phyloP scores from a whole-genome alignment of 345 rosid genomes.

The Lagerstroemia speciosa region DNA sequence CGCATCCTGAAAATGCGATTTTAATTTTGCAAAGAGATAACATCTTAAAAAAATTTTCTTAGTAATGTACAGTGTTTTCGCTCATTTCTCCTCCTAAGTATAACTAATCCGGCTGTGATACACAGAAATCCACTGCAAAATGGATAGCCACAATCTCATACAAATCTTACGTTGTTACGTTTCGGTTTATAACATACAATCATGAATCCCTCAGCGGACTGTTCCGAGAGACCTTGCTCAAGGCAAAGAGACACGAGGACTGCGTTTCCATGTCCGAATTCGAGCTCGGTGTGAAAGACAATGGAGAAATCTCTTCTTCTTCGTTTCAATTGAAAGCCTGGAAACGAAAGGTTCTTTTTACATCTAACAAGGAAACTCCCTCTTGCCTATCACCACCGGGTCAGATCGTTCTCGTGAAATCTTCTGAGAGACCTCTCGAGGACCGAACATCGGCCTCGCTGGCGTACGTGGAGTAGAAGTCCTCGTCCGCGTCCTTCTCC shows the following conservation, averaged over 20 bases:
- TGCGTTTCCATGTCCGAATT: background rate
- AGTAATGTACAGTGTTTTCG: too few species aligned
- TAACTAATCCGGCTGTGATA: too few species aligned
- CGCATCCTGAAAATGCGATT: too few species aligned
- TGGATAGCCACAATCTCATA: background rate
- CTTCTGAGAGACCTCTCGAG: conserved; percentile 29
- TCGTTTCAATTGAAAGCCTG: background rate
- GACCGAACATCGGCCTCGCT: conserved; percentile 38
- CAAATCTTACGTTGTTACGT: background rate
- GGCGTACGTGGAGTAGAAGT: conserved; percentile 34
- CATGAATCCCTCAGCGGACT: background rate
- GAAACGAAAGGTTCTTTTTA: background rate
- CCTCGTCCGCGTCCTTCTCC: conserved; percentile 39
- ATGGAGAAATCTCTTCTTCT: background rate
- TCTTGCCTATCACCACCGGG: background rate
- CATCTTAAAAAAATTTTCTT: too few species aligned
- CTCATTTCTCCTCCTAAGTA: too few species aligned
- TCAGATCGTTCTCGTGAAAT: conserved; percentile 5
- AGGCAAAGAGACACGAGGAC: background rate
- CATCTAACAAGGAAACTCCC: background rate
- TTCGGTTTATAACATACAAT: background rate
- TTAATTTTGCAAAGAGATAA: too few species aligned
- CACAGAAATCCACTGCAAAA: background rate
- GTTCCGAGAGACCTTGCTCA: background rate
- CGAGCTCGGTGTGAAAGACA: background rate